Percentiles rank a stretch among this genome's conserved stretches.
phyloP scores from a whole-genome alignment of 2,329 filamentous ascomycete species.

The Hawksworthiomyces lignivorus region DNA sequence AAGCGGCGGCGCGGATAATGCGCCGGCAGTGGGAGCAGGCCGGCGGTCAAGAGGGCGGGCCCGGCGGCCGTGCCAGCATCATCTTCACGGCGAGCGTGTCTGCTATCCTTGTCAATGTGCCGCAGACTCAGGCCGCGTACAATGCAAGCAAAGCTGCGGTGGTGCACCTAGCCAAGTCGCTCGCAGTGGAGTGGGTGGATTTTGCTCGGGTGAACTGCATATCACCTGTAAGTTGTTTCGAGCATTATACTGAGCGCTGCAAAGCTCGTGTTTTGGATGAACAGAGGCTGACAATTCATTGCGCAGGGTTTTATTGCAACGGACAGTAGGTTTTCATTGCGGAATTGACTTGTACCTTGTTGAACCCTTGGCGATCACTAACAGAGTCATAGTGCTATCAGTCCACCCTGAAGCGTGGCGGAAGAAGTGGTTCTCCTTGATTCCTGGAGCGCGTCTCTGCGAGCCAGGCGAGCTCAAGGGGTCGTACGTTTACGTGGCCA shows the following conservation, averaged over 20 bases:
- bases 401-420: conserved; percentile 57
- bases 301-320: conserved; percentile 23
- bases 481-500: conserved; percentile 51
- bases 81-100: conserved; percentile 45
- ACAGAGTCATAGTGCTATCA: conserved; percentile 36
- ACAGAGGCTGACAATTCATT: neutral
- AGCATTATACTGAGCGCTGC: too few species aligned
- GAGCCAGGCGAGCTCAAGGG: conserved; percentile 52
- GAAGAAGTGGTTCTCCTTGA: conserved; percentile 58
- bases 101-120: conserved; percentile 69
- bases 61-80: conserved; percentile 25
- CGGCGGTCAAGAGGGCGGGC: neutral
- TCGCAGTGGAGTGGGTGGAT: conserved; percentile 68
- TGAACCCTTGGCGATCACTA: too few species aligned
- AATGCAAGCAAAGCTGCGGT: conserved; percentile 64
- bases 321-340: conserved; percentile 31
- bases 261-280: neutral
- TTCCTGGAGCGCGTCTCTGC: conserved; percentile 40
- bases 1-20: conserved; percentile 31
- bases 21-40: neutral
- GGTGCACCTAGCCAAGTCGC: conserved; percentile 54
- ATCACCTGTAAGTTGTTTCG: conserved; percentile 45
- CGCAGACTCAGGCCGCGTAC: conserved; percentile 65
- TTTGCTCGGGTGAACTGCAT: conserved; percentile 66
- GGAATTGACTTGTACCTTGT: too few species aligned